Evolutionary conservation across 345 rosid species (phyloP), one percentile per base, ranked within the genome.

Genomic region (Rhodamnia rubescens): DNA sequence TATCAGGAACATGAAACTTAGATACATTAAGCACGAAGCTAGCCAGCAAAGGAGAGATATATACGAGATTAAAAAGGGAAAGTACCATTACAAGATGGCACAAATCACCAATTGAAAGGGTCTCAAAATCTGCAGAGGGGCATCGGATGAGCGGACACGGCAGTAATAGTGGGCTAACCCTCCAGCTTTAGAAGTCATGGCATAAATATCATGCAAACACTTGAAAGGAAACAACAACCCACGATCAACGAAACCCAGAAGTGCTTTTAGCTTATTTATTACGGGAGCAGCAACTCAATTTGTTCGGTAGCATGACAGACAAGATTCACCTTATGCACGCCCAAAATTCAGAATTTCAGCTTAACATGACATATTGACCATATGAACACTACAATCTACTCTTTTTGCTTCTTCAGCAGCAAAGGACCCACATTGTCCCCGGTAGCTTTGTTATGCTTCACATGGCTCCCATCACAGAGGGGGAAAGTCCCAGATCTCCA

Each of bases 401-500:
- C 84, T 86, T 84, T 91, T 88, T 82, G 90, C 85, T 90, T 94
- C 90, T 94, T 94, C 91, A 93, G 59, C 40, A 92, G 93, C 91
- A 93, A 85, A 88, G 95, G 97, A 11, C 95, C 97, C 85, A 94
- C 98, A 74, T 95, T 95, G 91, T 95, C 98, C 32, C 99, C 99
- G 11, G 95, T 93, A 64, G 95, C 98, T 84, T 93, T 95, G 93
- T 97, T 97, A 91, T 97, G 98, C 93, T 97, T 97, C 84, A 92
- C 95, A 88, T 97, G 99, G 74, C 92, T 85, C 83, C 99, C 99
- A 89, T 95, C 99, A 86, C 98, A 97, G 32, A 95, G 83, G 18
- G 98, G 99, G 83, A 95, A 95, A 21, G 97, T 94, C 86, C 95
- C 95, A 6, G 99, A 97, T 88, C 97, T 92, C 98, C 99, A 95